Base-by-base conservation (phyloP, 2,329 filamentous ascomycete species). In the Claviceps digitariae region DNA sequence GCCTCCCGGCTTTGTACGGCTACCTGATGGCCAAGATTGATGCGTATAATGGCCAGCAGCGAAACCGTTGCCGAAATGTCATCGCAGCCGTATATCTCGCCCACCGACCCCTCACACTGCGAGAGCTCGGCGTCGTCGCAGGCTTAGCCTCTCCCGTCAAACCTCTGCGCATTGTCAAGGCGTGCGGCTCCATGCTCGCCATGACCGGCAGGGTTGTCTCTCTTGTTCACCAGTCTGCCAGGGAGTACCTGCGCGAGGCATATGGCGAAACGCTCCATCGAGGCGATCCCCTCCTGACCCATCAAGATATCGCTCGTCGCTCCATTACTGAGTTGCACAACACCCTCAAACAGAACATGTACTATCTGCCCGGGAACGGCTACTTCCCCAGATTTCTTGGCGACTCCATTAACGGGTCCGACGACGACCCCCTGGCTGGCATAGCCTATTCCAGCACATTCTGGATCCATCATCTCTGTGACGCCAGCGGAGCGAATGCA, bases 161-260 rank as follows among this genome's bases (percentile, higher is more conserved):
- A 9, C 50, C 52, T 27, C 55, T 63, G 34, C 17, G 36, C 34
- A 52, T 71, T 23, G 59, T 73, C 20, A 51, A 56, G 17, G 38
- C 54, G 12, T 74, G 69, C 56, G 67, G 70, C 15, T 74, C 67
- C 21, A 54, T 65, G 45, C 61, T 74, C 1, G 68, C 64, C 1
- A 27, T 69, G 20, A 60, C 59, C 34, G 56, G 66, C 0, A 56
- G 31, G 2, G 58, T 31, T 0, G 53, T 74, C 12, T 69, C 63
- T 40, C 67, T 74, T 47, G 61, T 74, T 0, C 70, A 75, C 53
- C 67, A 73, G 53, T 74, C 71, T 9, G 72, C 68, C 3, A 72
- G 72, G 50, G 72, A 75, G 36, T 72, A 62, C 56, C 50, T 74
- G 3, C 54, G 6, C 21, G 56, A 27, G 48, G 60, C 2, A 56